Percentiles rank a stretch among this genome's conserved stretches.
These are phyloP conservation scores for Coelastrella sp. DNA, from an alignment of 139 green algal species.

Conservation along the genomic window DNA sequence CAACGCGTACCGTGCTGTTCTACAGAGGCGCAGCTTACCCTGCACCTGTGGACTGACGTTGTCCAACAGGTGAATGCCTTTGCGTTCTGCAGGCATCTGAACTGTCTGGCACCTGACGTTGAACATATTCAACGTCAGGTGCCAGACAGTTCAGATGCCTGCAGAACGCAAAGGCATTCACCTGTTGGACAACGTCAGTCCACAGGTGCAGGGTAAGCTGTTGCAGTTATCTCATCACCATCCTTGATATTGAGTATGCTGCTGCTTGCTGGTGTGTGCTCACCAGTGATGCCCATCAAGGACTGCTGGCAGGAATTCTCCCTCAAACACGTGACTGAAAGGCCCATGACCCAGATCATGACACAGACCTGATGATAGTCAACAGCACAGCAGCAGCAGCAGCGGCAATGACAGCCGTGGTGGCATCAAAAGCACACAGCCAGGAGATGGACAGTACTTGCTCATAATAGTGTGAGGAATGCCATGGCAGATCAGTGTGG, in stretches of 20 bases:
- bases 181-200: too few species aligned
- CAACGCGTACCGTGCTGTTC: background rate
- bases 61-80: too few species aligned
- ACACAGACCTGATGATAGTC: constrained; percentile 74
- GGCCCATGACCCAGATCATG: constrained; percentile 96
- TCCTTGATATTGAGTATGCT: too few species aligned
- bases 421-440: background rate
- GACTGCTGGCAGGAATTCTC: constrained; percentile 69
- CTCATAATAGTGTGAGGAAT: background rate
- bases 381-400: constrained; percentile 40
- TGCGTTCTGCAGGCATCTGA: too few species aligned
- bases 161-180: too few species aligned
- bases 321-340: constrained; percentile 92
- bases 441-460: too few species aligned
- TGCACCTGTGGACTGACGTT: too few species aligned
- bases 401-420: background rate
- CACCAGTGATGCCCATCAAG: background rate
- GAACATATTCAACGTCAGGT: too few species aligned
- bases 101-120: too few species aligned
- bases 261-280: background rate
- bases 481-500: background rate
- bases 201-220: background rate
- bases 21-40: too few species aligned
- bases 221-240: too few species aligned
- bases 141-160: too few species aligned